These are phyloP conservation scores for Bruguiera parviflora DNA, from an alignment of 345 rosid species.

Conservation along the genomic window DNA sequence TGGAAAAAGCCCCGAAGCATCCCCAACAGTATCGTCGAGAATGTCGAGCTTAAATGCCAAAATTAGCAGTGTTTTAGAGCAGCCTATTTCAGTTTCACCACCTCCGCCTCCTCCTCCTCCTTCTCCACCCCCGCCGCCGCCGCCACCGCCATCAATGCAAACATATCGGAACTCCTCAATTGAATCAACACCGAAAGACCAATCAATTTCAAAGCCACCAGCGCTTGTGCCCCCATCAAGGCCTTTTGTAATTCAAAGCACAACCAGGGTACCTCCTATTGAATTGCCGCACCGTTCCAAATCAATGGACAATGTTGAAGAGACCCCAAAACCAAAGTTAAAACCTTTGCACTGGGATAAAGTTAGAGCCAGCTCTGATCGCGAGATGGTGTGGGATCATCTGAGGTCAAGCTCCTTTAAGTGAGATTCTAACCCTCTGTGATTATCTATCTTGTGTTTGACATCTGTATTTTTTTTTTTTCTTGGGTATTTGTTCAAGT, in stretches of 20 bases:
- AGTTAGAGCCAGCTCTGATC: slow-evolving; percentile 94
- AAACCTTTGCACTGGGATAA: slow-evolving; percentile 95
- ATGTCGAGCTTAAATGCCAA: slow-evolving; percentile 28
- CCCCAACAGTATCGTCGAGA: slow-evolving; percentile 25
- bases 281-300: slow-evolving; percentile 38
- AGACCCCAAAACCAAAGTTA: slow-evolving; percentile 59
- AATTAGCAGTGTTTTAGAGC: slow-evolving; percentile 26
- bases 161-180: slow-evolving; percentile 32
- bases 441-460: background rate
- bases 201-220: slow-evolving; percentile 50
- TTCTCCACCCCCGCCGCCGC: slow-evolving; percentile 26
- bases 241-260: slow-evolving; percentile 55
- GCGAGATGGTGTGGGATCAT: slow-evolving; percentile 97
- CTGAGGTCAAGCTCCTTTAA: slow-evolving; percentile 73
- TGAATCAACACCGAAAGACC: slow-evolving; percentile 35
- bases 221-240: slow-evolving; percentile 57
- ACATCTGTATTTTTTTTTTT: background rate
- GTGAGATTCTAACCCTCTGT: slow-evolving; percentile 35
- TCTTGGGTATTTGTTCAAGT: too few relatives aligned
- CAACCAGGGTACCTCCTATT: slow-evolving; percentile 34
- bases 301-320: slow-evolving; percentile 34
- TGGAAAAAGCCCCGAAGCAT: slow-evolving; percentile 27
- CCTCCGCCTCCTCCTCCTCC: slow-evolving; percentile 40
- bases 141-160: slow-evolving; percentile 11
- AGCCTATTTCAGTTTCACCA: slow-evolving; percentile 30